Base-by-base conservation (phyloP, 441 rosid genomes). In the Dalechampia spathulata region DNA sequence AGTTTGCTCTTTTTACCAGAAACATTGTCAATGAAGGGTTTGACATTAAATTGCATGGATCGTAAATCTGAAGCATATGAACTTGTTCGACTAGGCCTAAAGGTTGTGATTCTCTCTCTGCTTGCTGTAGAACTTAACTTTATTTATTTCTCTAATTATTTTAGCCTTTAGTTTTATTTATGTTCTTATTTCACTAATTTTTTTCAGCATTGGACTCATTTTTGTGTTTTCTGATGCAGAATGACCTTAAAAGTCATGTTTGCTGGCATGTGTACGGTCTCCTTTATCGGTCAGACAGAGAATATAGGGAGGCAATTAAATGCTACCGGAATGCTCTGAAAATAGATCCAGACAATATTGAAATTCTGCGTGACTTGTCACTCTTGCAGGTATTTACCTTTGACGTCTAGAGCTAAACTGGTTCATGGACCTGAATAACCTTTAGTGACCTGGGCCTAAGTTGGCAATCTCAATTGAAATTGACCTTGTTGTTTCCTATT, bases 241-340 rank as follows among this genome's bases (percentile, higher is more conserved):
- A 91, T 85, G 99, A 95, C 66, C 80, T 95, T 56, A 91, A 88
- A 75, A 95, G 98, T 75, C 99, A 95, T 75, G 99, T 91, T 72
- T 95, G 99, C 80, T 95, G 99, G 99, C 99, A 95, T 74, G 99
- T 91, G 40, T 82, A 83, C 76, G 99, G 99, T 70, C 98, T 91
- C 58, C 85, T 88, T 52, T 88, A 88, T 73, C 98, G 99, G n/a
- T 95, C 99, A 20, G 98, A 95, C 71, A 80, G 99, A 82, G 99
- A 91, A 72, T 95, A 95, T 54, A 86, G 98, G 67, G 99, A 95
- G 71, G 99, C 99, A 65, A 95, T 95, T 75, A 95, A 95, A 69
- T 88, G 98, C 83, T 95, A 91, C 66, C 77, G 98, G 32, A 91
- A 86, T 76, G 99, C 97, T 27, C 67, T 95, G 75, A 77, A 81